Conservation (phyloP, 106 monocot genomes). For the Dendrobium nobile region DNA sequence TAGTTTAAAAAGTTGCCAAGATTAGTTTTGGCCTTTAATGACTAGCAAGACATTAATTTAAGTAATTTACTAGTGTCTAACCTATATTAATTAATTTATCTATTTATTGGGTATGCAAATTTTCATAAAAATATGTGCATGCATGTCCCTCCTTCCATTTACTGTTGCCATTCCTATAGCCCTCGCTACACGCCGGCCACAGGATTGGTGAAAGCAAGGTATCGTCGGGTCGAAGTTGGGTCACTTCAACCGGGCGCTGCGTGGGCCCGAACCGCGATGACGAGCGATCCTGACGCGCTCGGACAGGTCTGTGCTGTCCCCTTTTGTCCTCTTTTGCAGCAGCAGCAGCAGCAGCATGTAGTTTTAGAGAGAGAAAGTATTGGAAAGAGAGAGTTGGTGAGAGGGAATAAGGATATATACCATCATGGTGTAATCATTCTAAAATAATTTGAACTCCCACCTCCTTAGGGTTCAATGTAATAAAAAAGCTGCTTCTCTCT, state of each 20-base stretch:
- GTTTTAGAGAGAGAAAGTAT: slow-evolving; percentile 6
- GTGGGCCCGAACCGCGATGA: not conserved
- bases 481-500: slow-evolving; percentile 1
- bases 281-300: slow-evolving; percentile 1
- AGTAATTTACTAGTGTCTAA: no score
- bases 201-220: slow-evolving; percentile 10
- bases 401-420: slow-evolving; percentile 7
- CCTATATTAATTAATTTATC: no score
- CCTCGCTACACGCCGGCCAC: slow-evolving; percentile 4
- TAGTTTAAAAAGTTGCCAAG: no score
- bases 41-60: no score
- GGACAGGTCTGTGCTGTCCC: slow-evolving; percentile 1
- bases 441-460: slow-evolving; percentile 14
- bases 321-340: slow-evolving; percentile 3
- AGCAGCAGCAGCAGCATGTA: not conserved
- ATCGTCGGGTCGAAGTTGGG: slow-evolving; percentile 10
- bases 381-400: slow-evolving; percentile 4
- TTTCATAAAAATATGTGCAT: no score
- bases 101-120: no score
- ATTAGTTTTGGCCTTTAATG: no score
- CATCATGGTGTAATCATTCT: slow-evolving; percentile 12
- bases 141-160: no score
- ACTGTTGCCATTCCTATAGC: not conserved
- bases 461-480: slow-evolving; percentile 6
- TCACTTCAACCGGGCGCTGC: slow-evolving; percentile 2